Evolutionary conservation across 2,329 filamentous ascomycete species (phyloP), one percentile per base, ranked within the genome.

Genomic region (Camillea tinctor): DNA sequence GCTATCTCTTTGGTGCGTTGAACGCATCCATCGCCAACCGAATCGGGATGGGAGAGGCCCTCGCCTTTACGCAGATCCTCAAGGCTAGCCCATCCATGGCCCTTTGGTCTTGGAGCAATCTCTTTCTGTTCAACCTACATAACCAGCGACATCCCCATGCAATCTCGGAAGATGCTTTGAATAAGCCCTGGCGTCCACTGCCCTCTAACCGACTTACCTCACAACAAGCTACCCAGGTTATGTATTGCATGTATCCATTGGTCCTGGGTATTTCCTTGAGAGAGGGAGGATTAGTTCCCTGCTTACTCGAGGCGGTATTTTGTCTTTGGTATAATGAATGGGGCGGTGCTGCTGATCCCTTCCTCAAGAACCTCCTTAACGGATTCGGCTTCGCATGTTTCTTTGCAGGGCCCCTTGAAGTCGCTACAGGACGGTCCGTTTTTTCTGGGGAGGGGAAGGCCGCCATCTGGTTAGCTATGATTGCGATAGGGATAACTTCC

Each of bases 121-220:
- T 66, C 0, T 57, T 64, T 8, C 55, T 64, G 2, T 67, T 67
- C 56, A 57, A 52, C 49, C 57, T 67, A 0, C 59, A 64, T 23
- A 67, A 67, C 21, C 65, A 67, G 52, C 53, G 60, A 1, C 55
- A 57, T 1, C 5, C 51, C 1, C 23, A 17, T 7, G 22, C 36
- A 1, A 59, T 64, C 11, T n/a, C 36, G 0, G 65, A 67, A 30
- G 65, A 67, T 53, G 51, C 30, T 7, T 5, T 61, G 6, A 67
- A 66, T 52, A 67, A 67, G 23, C 64, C 64, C 5, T 67, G 65
- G 64, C 51, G 64, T 1, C 64, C 60, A 4, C 54, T 66, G 2
- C 57, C 61, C 2, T 44, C 65, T 2, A 56, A 55, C 3, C 55
- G 57, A 17, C 22, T 63, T 17, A 64, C 55, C 2, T 15, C 51